Base-by-base conservation (phyloP, 371 early-diverging fungal species). In the Gilbertella persicaria region DNA sequence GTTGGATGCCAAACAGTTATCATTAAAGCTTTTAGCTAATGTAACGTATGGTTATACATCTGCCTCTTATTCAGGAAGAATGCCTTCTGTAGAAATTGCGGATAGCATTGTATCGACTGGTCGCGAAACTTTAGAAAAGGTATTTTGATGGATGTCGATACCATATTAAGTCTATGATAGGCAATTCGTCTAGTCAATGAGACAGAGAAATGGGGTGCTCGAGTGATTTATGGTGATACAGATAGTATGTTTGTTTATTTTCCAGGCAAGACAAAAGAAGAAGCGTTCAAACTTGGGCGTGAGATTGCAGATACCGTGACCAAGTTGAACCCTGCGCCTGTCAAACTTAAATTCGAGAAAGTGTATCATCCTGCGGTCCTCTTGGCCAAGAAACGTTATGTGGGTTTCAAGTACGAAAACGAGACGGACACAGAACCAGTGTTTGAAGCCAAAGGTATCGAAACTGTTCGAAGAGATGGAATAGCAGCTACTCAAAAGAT, bases 391-490 rank as follows among this genome's bases (percentile, higher is more conserved):
- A 96, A 96, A 61, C 78, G 95, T 8, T 96, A 96, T 56, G 91
- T 89, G 9, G 97, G 97, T 0, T 88, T 84, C 70, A 91, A 86
- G 63, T 93, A 78, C 55, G 91, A 91, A 62, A 60, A 63, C 2
- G 64, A 62, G 0, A 64, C 66, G 3, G 82, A 90, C 36, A 59
- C 49, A 1, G 80, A 80, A 50, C 92, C 93, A 0, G 74, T 66
- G 2, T 90, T 94, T 77, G 97, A 96, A 58, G 94, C 89, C n/a
- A 96, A 96, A 64, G 97, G 97, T 0, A 94, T 94, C 36, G 97
- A 95, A 66, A 94, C 93, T 4, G 92, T 96, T 6, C 75, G 95
- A 23, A 75, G 97, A 3, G 95, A 95, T 65, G 90, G 91, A 13
- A 91, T 91, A 43, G 75, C 80, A 3, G 89, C 86, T 0, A 86